A percentile compares a stretch with the other conserved stretches of the same genome.
phyloP scores from a whole-genome alignment of 805 yeast genomes.

The Jamesozyma lodderae region DNA sequence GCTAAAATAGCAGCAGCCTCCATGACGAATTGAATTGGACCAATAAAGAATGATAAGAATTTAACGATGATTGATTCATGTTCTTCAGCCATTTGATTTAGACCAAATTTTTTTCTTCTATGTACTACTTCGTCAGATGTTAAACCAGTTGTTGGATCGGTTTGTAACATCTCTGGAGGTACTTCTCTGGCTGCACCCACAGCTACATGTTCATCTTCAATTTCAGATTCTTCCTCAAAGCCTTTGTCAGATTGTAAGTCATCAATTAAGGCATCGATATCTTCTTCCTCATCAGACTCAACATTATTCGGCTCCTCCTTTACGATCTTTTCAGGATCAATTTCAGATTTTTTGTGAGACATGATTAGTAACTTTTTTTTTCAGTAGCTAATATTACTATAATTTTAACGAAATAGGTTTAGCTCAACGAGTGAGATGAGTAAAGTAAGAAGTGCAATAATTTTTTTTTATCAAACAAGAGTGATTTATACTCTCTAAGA shows the following conservation, averaged over 20 bases:
- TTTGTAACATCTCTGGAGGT: constrained; percentile 76
- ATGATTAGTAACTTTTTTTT: no score
- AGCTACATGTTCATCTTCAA: constrained; percentile 37
- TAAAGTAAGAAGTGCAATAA: no score
- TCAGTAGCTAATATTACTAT: no score
- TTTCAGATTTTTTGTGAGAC: not conserved
- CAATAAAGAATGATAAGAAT: constrained; percentile 80
- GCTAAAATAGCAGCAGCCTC: constrained; percentile 93
- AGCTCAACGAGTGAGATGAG: no score
- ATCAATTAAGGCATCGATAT: constrained; percentile 61
- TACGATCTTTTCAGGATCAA: not conserved
- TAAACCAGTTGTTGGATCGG: constrained; percentile 71
- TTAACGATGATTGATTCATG: constrained; percentile 68
- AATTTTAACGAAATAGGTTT: no score
- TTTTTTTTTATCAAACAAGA: no score
- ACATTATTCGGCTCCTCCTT: not conserved
- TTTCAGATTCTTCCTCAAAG: constrained; percentile 40
- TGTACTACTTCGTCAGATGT: constrained; percentile 64
- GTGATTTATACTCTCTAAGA: no score
- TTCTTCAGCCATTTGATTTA: constrained; percentile 87
- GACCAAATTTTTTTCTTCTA: constrained; percentile 86
- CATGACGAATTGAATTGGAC: constrained; percentile 96
- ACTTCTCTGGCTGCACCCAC: constrained; percentile 62
- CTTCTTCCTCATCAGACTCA: constrained; percentile 41
- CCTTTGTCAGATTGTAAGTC: constrained; percentile 66